phyloP scores from a whole-genome alignment of 768 basidiomycete species.

The Rhodotorula kratochvilovae region DNA sequence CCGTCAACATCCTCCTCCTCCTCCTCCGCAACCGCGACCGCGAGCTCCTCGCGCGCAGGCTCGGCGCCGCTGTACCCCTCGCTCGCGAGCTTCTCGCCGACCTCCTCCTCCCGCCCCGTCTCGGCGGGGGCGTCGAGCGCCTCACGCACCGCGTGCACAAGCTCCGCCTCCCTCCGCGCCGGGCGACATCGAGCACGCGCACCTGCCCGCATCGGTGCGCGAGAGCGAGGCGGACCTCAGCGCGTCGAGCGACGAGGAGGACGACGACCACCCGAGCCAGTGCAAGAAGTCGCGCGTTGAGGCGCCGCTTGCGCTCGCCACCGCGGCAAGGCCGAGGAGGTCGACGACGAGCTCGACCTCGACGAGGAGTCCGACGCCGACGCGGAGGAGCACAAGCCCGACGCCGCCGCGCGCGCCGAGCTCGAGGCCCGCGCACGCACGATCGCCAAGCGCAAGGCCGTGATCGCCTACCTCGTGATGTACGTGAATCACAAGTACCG shows the following conservation, averaged over 20 bases:
- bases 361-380: neutral
- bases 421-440: neutral
- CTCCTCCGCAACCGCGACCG: neutral
- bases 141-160: constrained; percentile 35
- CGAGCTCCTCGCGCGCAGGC: neutral
- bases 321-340: constrained; percentile 8
- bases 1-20: neutral
- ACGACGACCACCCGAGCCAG: constrained; percentile 9
- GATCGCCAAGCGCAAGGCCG: constrained; percentile 10
- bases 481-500: constrained; percentile 34
- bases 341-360: neutral
- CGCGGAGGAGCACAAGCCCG: neutral
- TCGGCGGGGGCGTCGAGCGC: constrained; percentile 39
- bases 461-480: constrained; percentile 23
- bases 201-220: neutral
- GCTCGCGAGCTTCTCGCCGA: constrained; percentile 4
- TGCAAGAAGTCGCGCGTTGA: constrained; percentile 6
- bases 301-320: neutral
- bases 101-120: constrained; percentile 23
- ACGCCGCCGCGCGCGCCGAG: neutral
- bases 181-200: neutral
- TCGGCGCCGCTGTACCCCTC: constrained; percentile 30
- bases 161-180: constrained; percentile 25
- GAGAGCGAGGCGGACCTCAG: constrained; percentile 17
- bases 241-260: constrained; percentile 24